Base-by-base conservation (phyloP, 2,329 filamentous ascomycete species). In the Neoarthrinium moseri region DNA sequence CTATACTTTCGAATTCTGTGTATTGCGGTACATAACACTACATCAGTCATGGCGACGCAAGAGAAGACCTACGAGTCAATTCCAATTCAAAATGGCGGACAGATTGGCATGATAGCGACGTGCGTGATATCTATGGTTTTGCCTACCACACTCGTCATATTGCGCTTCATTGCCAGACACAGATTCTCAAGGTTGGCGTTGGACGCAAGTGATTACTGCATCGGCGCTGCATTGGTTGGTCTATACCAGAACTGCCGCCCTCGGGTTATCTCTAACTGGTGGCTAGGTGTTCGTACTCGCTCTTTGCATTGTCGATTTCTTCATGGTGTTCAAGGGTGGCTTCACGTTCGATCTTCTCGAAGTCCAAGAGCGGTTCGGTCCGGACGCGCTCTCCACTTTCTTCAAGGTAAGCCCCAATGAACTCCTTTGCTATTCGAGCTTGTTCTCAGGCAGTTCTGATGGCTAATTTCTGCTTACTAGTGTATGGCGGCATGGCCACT, bases 241-340 rank as follows among this genome's bases (percentile, higher is more conserved):
- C 22, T 10, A 10, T 34, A 6, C 20, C 7, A 13, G 5, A 6
- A 12, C 2, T 17, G 24, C 6, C 21, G 17, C 15, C 32, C 21
- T 13, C 17, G 17, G 6, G 15, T 3, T 17, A 32, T 18, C 17
- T 18, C 35, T 45, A 13, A 45, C 33, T 22, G 8, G 11, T 11
- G 18, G n/a, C 17, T 27, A 43, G 45, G 11, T 47, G 2, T 44
- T 50, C 12, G 41, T 39, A 6, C 13, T 44, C n/a, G 48, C 33
- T 13, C 21, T 50, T 5, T 40, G 37, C 29, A 39, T 36, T 18
- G 45, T 34, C 15, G 33, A 39, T 13, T 47, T 38, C 33, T 30
- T 47, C 24, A 43, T 50, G 27, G 45, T 50, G 7, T 43, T 40
- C 22, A 17, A 41, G n/a, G 48, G 48, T 13, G 48, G 44, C 15